Evolutionary conservation across 352 stramenopile genomes (phyloP).

Genomic region (Pythium chondricola): DNA sequence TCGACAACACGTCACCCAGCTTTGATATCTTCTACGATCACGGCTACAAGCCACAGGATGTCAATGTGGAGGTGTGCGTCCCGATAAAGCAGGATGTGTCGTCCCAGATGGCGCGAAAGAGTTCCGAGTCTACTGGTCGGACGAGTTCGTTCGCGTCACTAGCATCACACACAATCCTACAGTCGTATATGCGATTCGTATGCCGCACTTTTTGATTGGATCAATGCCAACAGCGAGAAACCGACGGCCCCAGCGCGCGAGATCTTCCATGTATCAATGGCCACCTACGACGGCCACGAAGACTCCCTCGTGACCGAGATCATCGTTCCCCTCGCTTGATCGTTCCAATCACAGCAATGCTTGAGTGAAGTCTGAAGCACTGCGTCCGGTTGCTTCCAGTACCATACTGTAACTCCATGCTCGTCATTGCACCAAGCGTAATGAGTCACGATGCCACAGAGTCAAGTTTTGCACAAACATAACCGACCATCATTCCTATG

Average conservation of each 20-base stretch:
- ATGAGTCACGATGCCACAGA: too few relatives aligned
- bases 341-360: background rate
- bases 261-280: conserved; percentile 32
- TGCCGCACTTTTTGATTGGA: conserved; percentile 30
- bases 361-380: background rate
- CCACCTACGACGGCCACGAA: conserved; percentile 1
- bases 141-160: conserved; percentile 20
- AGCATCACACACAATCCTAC: conserved; percentile 29
- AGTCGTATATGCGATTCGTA: conserved; percentile 23
- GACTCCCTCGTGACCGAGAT: conserved; percentile 13
- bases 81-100: conserved; percentile 22
- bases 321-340: conserved; percentile 6
- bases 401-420: background rate
- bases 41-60: conserved; percentile 29
- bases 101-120: conserved; percentile 11
- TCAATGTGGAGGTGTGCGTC: conserved; percentile 48
- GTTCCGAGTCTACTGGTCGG: conserved; percentile 21
- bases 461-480: too few relatives aligned
- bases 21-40: conserved; percentile 40
- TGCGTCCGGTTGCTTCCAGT: background rate
- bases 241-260: conserved; percentile 28
- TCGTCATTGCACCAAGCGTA: too few relatives aligned
- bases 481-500: too few relatives aligned
- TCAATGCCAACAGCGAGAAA: conserved; percentile 22
- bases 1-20: too few relatives aligned